phyloP scores from a whole-genome alignment of 176 grass and related monocot species.

The Zoysia pacifica region DNA sequence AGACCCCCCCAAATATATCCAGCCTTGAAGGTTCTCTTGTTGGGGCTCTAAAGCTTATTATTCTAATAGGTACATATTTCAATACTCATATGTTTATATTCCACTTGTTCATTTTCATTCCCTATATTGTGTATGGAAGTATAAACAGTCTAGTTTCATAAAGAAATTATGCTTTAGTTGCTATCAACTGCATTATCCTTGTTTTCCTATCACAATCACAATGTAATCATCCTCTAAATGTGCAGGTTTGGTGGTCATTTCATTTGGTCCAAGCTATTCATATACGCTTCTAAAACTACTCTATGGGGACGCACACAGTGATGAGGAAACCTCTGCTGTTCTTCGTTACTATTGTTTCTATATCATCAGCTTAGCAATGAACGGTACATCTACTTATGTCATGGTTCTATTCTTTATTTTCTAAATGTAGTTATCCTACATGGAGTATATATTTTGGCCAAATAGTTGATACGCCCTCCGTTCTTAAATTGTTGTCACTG shows the following conservation, averaged over 20 bases:
- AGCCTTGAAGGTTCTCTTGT: constrained; percentile 70
- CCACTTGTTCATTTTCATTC: neutral
- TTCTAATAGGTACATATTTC: constrained; percentile 73
- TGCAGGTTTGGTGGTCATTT: constrained; percentile 81
- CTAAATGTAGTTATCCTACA: neutral
- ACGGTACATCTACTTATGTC: constrained; percentile 51
- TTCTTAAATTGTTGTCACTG: too few species aligned
- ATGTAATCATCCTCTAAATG: constrained; percentile 31
- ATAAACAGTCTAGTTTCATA: neutral
- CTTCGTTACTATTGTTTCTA: constrained; percentile 96
- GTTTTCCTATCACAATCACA: constrained; percentile 23
- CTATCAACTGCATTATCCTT: neutral
- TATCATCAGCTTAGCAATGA: constrained; percentile 88
- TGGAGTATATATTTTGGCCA: neutral
- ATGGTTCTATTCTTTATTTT: constrained; percentile 24
- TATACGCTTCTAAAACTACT: constrained; percentile 85
- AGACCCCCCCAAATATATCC: constrained; percentile 58
- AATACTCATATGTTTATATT: constrained; percentile 21
- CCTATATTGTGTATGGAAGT: neutral
- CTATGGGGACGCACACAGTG: constrained; percentile 75
- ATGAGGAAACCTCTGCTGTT: constrained; percentile 74
- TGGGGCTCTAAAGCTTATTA: constrained; percentile 85
- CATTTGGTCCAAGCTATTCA: constrained; percentile 99
- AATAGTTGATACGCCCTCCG: neutral
- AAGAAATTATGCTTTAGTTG: constrained; percentile 14